Percentiles rank a stretch among this genome's conserved stretches.
Evolutionary conservation across 2,329 filamentous ascomycete species (phyloP).

Genomic region (Gremmenia infestans): DNA sequence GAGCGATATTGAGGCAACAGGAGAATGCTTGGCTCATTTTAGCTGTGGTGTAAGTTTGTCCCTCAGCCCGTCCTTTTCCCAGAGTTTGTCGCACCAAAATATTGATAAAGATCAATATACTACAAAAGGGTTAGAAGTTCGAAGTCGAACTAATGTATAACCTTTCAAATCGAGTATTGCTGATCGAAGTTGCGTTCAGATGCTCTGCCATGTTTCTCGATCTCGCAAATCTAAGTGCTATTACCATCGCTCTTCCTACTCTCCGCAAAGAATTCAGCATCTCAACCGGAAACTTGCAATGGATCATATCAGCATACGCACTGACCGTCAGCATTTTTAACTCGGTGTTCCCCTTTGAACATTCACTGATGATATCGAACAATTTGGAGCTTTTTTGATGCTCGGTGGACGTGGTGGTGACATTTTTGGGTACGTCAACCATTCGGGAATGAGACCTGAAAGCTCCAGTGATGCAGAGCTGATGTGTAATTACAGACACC

Average conservation of each 20-base stretch:
- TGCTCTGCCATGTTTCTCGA: slow-evolving; percentile 1
- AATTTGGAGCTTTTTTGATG: slow-evolving; percentile 5
- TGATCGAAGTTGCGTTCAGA: background rate
- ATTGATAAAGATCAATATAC: background rate
- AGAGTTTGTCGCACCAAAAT: background rate
- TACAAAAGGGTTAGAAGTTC: background rate
- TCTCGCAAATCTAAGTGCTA: background rate
- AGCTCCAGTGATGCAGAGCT: background rate
- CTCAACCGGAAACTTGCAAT: slow-evolving; percentile 1
- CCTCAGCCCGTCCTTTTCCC: background rate
- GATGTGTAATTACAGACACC: background rate
- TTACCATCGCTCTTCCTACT: slow-evolving; percentile 2
- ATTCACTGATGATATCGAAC: background rate
- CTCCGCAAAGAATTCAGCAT: slow-evolving; percentile 4
- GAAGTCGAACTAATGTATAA: background rate
- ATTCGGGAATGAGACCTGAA: background rate
- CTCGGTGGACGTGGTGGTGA: slow-evolving; percentile 2
- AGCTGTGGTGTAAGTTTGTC: background rate
- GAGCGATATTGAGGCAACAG: background rate
- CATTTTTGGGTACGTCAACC: background rate
- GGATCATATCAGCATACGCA: slow-evolving; percentile 6
- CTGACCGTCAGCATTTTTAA: background rate
- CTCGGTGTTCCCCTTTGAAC: background rate
- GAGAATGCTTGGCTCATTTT: background rate
- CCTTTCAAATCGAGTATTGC: background rate